phyloP scores from a whole-genome alignment of 306 rosid species.

The Cucurbita ficifolia region DNA sequence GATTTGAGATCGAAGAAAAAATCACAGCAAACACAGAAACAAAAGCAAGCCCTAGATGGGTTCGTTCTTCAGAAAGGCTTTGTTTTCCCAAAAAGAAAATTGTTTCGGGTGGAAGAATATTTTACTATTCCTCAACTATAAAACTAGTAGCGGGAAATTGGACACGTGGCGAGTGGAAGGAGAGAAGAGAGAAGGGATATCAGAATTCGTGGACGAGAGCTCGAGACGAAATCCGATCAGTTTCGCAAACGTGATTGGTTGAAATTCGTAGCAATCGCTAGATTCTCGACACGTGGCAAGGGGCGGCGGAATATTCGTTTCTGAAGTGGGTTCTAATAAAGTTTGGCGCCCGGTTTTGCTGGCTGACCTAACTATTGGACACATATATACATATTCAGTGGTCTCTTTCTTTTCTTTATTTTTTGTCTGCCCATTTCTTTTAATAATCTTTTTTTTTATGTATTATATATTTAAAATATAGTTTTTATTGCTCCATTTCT shows the following conservation, averaged over 20 bases:
- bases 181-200: slow-evolving; percentile 12
- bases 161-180: slow-evolving; percentile 45
- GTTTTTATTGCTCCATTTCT: background rate
- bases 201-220: slow-evolving; percentile 66
- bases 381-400: background rate
- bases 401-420: background rate
- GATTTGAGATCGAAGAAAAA: background rate
- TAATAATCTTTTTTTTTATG: background rate
- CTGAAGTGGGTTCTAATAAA: background rate
- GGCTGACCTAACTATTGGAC: background rate
- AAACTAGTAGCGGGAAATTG: slow-evolving; percentile 16
- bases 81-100: background rate
- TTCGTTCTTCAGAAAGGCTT: background rate
- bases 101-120: slow-evolving; percentile 9
- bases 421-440: background rate
- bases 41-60: slow-evolving; percentile 7
- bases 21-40: background rate
- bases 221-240: slow-evolving; percentile 59
- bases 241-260: slow-evolving; percentile 37
- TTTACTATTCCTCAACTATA: background rate
- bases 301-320: background rate
- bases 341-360: background rate
- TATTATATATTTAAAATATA: background rate
- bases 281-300: slow-evolving; percentile 19
- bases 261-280: background rate